Conservation (phyloP, 371 early-diverging fungal species). For the Mucor piriformis region DNA sequence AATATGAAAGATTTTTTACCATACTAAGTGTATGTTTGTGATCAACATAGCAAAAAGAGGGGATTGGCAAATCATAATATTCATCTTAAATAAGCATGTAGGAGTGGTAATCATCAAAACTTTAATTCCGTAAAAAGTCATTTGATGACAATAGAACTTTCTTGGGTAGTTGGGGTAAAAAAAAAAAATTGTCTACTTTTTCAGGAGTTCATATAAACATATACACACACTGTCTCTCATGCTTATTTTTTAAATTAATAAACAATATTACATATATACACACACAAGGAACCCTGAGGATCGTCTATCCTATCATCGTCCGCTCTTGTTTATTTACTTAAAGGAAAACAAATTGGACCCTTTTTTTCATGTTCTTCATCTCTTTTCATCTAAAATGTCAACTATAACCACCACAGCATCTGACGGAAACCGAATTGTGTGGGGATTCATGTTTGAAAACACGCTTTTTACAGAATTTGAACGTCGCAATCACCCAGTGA, state of each 20-base stretch:
- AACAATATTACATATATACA: neutral
- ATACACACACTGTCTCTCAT: too few relatives aligned
- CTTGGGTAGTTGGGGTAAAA: neutral
- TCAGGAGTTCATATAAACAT: neutral
- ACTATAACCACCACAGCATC: neutral
- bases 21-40: neutral
- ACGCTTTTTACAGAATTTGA: constrained; percentile 47
- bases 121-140: neutral
- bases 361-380: neutral
- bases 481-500: constrained; percentile 34
- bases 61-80: neutral
- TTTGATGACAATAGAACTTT: neutral
- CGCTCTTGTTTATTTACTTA: neutral
- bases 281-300: constrained; percentile 18
- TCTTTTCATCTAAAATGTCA: neutral
- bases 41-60: neutral
- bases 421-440: constrained; percentile 20
- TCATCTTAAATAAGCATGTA: neutral
- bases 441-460: constrained; percentile 56
- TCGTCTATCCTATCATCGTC: constrained; percentile 22
- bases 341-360: neutral
- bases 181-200: too few relatives aligned
- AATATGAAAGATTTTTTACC: neutral
- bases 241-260: neutral
- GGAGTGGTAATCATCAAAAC: neutral